Percentiles rank a stretch among this genome's conserved stretches.
These are phyloP conservation scores for Sechiopsis laciniata DNA, from an alignment of 306 rosid genomes.

Conservation along the genomic window DNA sequence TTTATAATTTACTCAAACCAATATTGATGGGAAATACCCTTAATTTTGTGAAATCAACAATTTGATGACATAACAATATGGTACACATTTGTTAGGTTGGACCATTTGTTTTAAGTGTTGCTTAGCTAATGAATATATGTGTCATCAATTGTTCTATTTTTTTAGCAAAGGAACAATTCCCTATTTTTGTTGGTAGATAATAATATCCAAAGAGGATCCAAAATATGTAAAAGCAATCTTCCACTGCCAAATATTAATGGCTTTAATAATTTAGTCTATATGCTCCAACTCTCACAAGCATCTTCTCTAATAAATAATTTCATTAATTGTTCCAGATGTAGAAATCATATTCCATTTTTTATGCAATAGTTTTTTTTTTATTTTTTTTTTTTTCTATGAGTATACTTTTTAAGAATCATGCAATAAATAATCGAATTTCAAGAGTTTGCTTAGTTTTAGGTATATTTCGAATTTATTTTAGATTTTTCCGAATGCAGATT, in stretches of 20 bases:
- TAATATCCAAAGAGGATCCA: neutral
- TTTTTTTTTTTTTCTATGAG: neutral
- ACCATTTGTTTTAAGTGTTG: neutral
- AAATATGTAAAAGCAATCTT: neutral
- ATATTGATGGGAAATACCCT: no score
- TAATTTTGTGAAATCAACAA: neutral
- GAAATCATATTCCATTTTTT: neutral
- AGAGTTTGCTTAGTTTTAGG: neutral
- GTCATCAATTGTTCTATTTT: neutral
- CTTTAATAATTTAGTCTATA: neutral
- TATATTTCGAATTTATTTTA: neutral
- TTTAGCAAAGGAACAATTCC: neutral
- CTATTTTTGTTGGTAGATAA: neutral
- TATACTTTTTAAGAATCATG: slow-evolving; percentile 8
- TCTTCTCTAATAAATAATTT: neutral
- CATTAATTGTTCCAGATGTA: neutral
- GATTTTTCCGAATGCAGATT: neutral
- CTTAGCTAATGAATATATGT: neutral
- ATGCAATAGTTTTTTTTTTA: neutral
- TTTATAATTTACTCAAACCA: no score
- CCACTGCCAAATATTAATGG: neutral
- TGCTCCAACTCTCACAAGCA: neutral
- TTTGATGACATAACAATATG: neutral
- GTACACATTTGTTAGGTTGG: slow-evolving; percentile 2
- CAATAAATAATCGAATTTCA: neutral